phyloP scores from a whole-genome alignment of 225 moss, liverwort and hornwort genomes.

The Polytrichum formosum region DNA sequence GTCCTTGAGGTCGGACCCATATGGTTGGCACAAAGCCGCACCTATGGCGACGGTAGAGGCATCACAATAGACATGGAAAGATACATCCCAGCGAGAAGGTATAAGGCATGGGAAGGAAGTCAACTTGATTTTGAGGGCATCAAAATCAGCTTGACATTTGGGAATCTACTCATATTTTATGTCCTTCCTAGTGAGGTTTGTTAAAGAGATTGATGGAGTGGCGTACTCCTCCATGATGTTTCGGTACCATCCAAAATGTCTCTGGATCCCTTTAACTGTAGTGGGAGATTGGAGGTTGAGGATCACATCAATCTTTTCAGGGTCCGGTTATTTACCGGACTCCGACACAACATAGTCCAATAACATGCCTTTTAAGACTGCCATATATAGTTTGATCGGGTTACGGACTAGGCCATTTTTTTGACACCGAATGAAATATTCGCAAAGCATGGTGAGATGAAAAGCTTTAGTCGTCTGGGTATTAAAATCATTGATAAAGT shows the following conservation, averaged over 20 bases:
- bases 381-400: neutral
- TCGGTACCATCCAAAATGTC: neutral
- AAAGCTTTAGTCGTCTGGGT: neutral
- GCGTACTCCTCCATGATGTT: neutral
- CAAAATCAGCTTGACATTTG: neutral
- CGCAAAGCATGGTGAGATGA: neutral
- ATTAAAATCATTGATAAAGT: slow-evolving; percentile 12
- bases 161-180: neutral
- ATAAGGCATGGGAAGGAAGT: no score
- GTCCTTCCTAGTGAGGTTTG: neutral
- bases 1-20: neutral
- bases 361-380: neutral
- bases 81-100: no score
- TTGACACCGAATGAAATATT: neutral
- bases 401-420: neutral
- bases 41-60: no score
- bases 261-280: neutral
- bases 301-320: neutral
- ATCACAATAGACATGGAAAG: no score
- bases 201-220: neutral
- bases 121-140: neutral
- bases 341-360: slow-evolving; percentile 1
- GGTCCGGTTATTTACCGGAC: neutral
- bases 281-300: neutral
- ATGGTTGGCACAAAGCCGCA: neutral